Conservation (phyloP, 495 filamentous ascomycete genomes). For the Penicillium mononematosum region DNA sequence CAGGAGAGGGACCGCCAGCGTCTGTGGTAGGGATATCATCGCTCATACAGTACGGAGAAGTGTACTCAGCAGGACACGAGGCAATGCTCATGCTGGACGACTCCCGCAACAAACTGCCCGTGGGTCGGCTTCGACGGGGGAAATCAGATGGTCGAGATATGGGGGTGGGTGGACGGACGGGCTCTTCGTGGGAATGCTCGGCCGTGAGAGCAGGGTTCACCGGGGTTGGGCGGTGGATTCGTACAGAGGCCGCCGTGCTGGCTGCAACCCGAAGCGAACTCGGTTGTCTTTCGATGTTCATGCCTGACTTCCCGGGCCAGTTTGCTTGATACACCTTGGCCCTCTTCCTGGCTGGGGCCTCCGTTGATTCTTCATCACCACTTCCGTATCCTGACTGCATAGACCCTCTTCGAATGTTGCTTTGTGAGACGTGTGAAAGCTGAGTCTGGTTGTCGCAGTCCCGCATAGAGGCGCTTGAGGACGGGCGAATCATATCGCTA, state of each 20-base stretch:
- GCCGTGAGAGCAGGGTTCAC: slow-evolving; percentile 51
- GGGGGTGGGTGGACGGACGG: slow-evolving; percentile 79
- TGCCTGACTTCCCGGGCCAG: slow-evolving; percentile 63
- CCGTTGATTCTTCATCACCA: slow-evolving; percentile 62
- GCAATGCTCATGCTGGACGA: slow-evolving; percentile 38
- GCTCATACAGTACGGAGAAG: slow-evolving; percentile 48
- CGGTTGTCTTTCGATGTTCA: slow-evolving; percentile 63
- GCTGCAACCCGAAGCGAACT: slow-evolving; percentile 85
- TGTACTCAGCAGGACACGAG: slow-evolving; percentile 38
- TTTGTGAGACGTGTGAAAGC: slow-evolving; percentile 26
- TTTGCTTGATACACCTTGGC: slow-evolving; percentile 71
- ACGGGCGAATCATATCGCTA: slow-evolving; percentile 44
- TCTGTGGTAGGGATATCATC: slow-evolving; percentile 38
- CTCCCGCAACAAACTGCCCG: slow-evolving; percentile 44
- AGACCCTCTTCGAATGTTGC: slow-evolving; percentile 34
- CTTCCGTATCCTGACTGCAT: slow-evolving; percentile 61
- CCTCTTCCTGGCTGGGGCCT: slow-evolving; percentile 61
- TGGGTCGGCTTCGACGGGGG: slow-evolving; percentile 32
- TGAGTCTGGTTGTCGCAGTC: slow-evolving; percentile 37
- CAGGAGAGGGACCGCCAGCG: slow-evolving; percentile 39
- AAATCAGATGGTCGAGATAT: slow-evolving; percentile 51
- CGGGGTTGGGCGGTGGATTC: slow-evolving; percentile 76
- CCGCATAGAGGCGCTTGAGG: slow-evolving; percentile 49
- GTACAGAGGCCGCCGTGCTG: slow-evolving; percentile 81
- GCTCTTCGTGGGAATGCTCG: slow-evolving; percentile 66